Evolutionary conservation across 225 moss, liverwort and hornwort genomes (phyloP).

Genomic region (Antitrichia curtipendula): DNA sequence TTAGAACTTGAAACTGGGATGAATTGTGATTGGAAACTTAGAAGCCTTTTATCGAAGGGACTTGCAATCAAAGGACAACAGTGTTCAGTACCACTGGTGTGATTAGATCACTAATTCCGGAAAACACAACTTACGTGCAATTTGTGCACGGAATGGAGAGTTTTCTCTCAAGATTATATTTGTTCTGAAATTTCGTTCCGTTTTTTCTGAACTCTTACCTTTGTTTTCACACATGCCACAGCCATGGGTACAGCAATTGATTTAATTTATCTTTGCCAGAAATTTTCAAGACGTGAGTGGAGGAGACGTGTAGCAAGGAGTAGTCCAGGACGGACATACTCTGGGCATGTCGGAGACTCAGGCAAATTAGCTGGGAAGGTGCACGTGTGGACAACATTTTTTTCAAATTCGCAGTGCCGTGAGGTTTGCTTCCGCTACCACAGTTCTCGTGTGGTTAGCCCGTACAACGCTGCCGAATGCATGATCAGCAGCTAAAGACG

Average conservation of each 20-base stretch:
- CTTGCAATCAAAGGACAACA: not conserved
- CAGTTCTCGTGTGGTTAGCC: not conserved
- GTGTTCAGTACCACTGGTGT: not conserved
- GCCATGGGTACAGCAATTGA: not conserved
- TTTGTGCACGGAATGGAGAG: not conserved
- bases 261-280: not conserved
- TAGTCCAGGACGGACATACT: not conserved
- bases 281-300: not conserved
- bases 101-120: not conserved
- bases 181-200: not conserved
- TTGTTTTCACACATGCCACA: not conserved
- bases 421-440: not conserved
- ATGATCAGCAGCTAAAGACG: not conserved
- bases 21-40: not conserved
- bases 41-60: not conserved
- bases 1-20: not conserved
- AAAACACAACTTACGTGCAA: not conserved
- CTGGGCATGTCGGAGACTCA: not conserved
- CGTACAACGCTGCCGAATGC: not conserved
- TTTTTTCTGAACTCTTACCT: not conserved
- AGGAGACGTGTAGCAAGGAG: not conserved
- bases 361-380: not conserved
- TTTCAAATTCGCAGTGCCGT: not conserved
- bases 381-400: not conserved
- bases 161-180: not conserved